These are phyloP conservation scores for Ascochyta clinopodiicola DNA, from an alignment of 2,329 filamentous ascomycete species.

Conservation along the genomic window DNA sequence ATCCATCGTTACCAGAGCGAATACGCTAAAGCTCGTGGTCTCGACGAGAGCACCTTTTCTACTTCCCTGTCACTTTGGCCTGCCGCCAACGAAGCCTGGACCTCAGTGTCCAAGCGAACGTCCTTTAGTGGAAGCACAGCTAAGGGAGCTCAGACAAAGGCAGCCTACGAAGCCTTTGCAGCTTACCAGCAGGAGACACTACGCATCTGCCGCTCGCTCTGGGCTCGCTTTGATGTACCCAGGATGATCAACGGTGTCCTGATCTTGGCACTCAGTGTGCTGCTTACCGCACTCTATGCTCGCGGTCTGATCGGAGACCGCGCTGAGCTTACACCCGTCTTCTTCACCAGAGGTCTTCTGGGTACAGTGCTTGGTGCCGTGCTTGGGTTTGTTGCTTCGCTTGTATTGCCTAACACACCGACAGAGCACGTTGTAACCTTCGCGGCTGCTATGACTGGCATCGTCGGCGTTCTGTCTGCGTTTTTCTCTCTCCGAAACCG, in stretches of 20 bases:
- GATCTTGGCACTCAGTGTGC: constrained; percentile 72
- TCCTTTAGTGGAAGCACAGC: constrained; percentile 46
- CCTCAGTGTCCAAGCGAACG: constrained; percentile 38
- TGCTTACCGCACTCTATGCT: constrained; percentile 76
- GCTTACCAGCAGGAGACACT: constrained; percentile 82
- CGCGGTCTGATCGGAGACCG: constrained; percentile 61
- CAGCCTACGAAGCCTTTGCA: constrained; percentile 65
- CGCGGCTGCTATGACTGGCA: constrained; percentile 48
- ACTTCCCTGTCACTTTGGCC: constrained; percentile 66
- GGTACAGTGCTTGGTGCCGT: constrained; percentile 56
- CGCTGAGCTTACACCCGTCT: constrained; percentile 59
- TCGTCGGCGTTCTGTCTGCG: constrained; percentile 49
- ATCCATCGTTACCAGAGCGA: constrained; percentile 88
- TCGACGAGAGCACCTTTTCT: constrained; percentile 66
- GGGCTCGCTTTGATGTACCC: constrained; percentile 88
- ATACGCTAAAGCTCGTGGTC: constrained; percentile 76
- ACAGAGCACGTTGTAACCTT: constrained; percentile 52
- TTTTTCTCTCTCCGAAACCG: constrained; percentile 52
- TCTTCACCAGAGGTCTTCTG: constrained; percentile 59
- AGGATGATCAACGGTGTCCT: constrained; percentile 83
- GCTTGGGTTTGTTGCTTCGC: constrained; percentile 52
- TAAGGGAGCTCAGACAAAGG: constrained; percentile 49
- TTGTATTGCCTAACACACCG: constrained; percentile 49
- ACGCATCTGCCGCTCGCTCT: constrained; percentile 78
- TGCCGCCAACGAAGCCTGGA: constrained; percentile 63